Evolutionary conservation across 2,329 filamentous ascomycete species (phyloP).

Genomic region (Lithohypha guttulata): DNA sequence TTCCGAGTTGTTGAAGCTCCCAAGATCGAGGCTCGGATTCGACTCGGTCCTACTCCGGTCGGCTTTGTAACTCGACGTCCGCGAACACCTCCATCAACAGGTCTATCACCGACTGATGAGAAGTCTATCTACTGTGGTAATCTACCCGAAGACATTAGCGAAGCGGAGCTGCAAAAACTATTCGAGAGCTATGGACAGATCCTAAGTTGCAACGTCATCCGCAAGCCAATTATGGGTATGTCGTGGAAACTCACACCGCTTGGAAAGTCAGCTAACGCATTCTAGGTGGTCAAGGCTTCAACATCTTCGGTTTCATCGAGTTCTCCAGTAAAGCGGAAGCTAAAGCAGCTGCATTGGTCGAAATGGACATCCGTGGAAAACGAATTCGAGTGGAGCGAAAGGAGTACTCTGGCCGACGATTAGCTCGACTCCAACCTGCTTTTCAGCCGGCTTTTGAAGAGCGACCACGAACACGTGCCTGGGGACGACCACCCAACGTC

Average conservation of each 20-base stretch:
- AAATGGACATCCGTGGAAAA: conserved; percentile 13
- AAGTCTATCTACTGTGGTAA: conserved; percentile 22
- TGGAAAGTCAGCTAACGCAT: conserved; percentile 7
- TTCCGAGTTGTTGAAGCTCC: conserved; percentile 15
- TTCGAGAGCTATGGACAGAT: conserved; percentile 18
- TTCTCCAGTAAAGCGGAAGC: conserved; percentile 15
- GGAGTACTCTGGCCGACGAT: conserved; percentile 19
- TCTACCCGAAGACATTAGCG: conserved; percentile 15
- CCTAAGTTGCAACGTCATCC: conserved; percentile 17
- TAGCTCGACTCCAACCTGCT: conserved; percentile 2
- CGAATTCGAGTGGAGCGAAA: conserved; percentile 21
- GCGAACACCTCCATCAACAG: conserved; percentile 10
- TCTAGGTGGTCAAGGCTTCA: conserved; percentile 12
- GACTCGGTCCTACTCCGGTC: neutral
- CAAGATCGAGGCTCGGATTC: conserved; percentile 14
- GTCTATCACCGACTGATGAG: conserved; percentile 9
- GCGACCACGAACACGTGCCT: conserved; percentile 3
- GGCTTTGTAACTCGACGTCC: conserved; percentile 13
- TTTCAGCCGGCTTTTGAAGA: neutral
- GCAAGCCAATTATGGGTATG: conserved; percentile 17
- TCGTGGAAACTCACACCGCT: neutral
- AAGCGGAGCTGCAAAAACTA: conserved; percentile 11
- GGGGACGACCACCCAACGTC: conserved; percentile 9
- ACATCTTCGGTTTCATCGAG: conserved; percentile 20
- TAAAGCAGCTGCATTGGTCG: conserved; percentile 13